Evolutionary conservation across 768 basidiomycete genomes (phyloP).

Genomic region (Pleurotus cornucopiae): DNA sequence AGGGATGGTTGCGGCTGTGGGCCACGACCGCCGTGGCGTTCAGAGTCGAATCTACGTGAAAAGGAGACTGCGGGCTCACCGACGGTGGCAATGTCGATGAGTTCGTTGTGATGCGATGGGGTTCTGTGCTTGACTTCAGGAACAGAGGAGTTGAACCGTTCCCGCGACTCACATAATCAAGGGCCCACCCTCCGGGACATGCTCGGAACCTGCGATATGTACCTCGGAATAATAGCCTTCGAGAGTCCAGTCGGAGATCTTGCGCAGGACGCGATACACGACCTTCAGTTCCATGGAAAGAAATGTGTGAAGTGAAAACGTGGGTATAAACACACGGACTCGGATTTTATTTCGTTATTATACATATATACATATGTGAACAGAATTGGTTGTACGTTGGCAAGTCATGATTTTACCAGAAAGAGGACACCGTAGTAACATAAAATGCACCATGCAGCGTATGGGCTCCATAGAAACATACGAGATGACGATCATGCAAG

Average conservation of each 20-base stretch:
- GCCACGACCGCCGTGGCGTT: neutral
- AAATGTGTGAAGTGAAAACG: neutral
- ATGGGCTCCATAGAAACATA: too few relatives aligned
- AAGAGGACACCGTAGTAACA: too few relatives aligned
- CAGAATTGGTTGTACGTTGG: too few relatives aligned
- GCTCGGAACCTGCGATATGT: constrained; percentile 51
- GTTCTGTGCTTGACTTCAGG: constrained; percentile 29
- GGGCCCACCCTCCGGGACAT: constrained; percentile 52
- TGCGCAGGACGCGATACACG: constrained; percentile 55
- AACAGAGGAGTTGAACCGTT: too few relatives aligned
- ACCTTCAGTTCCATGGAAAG: constrained; percentile 42
- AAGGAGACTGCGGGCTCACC: constrained; percentile 21
- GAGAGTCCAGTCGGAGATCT: constrained; percentile 59
- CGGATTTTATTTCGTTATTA: too few relatives aligned
- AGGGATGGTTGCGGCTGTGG: constrained; percentile 51
- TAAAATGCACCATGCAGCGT: too few relatives aligned
- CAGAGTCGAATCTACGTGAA: neutral
- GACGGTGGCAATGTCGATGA: constrained; percentile 50
- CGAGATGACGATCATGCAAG: too few relatives aligned
- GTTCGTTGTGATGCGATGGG: constrained; percentile 67
- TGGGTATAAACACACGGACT: too few relatives aligned
- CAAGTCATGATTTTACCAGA: too few relatives aligned
- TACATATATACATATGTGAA: too few relatives aligned
- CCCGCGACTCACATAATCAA: constrained; percentile 48
- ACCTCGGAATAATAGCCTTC: constrained; percentile 60